A percentile compares a stretch with the other conserved stretches of the same genome.
Evolutionary conservation across 2,329 filamentous ascomycete species (phyloP).

Genomic region (Colletotrichum euphorbiae): DNA sequence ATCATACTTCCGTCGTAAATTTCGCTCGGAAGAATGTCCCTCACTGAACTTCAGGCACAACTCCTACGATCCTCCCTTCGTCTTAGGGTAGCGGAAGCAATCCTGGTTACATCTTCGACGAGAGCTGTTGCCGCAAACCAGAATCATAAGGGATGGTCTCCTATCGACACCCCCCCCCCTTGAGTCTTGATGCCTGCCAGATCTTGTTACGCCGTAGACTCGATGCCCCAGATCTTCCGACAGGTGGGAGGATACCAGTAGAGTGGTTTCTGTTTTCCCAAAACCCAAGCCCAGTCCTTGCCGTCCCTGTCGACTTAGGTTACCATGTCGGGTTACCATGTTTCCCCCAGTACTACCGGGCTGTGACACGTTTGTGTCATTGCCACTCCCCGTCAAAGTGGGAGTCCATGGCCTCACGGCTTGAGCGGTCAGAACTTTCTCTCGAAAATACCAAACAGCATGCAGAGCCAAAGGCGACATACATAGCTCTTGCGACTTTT

Average conservation of each 20-base stretch:
- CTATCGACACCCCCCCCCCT: neutral
- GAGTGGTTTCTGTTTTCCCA: slow-evolving; percentile 4
- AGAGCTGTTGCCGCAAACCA: too few species aligned
- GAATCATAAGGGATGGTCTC: neutral
- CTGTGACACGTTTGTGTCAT: neutral
- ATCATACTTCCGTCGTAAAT: neutral
- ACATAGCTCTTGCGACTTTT: too few species aligned
- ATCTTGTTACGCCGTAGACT: slow-evolving; percentile 26
- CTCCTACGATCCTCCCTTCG: too few species aligned
- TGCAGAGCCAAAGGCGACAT: too few species aligned
- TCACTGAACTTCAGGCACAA: too few species aligned
- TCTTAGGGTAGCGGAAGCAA: too few species aligned
- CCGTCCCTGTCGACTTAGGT: neutral
- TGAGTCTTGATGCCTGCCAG: neutral
- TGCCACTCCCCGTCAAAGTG: neutral
- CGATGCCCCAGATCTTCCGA: slow-evolving; percentile 14
- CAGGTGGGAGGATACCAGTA: neutral
- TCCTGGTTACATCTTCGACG: too few species aligned
- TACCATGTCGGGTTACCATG: neutral
- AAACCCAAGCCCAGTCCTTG: neutral
- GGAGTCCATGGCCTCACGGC: neutral
- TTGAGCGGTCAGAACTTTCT: too few species aligned
- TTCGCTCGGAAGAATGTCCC: neutral
- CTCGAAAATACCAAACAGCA: too few species aligned
- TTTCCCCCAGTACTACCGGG: slow-evolving; percentile 1